Percentiles rank a stretch among this genome's conserved stretches.
phyloP scores from a whole-genome alignment of 75 land plant species.

The Pinus albicaulis region DNA sequence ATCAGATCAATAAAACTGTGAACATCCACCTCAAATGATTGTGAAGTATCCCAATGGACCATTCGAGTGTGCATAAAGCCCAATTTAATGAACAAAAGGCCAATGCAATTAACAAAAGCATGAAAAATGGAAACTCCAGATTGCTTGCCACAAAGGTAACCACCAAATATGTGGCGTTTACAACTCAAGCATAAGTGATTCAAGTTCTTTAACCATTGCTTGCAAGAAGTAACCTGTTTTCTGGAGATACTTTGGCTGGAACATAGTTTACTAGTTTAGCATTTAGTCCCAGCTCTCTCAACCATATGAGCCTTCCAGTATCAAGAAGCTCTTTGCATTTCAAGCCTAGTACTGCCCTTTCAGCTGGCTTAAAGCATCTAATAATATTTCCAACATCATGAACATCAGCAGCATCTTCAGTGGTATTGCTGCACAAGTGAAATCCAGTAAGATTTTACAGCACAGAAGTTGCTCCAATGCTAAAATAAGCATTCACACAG shows the following conservation, averaged over 20 bases:
- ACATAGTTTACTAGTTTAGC: constrained; percentile 75
- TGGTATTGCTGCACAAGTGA: constrained; percentile 4
- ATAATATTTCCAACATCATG: constrained; percentile 19
- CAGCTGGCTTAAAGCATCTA: constrained; percentile 40
- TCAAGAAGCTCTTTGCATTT: constrained; percentile 93
- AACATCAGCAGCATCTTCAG: background rate
- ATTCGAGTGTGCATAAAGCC: too few species aligned
- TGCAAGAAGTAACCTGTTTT: constrained; percentile 80
- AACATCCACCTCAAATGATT: too few species aligned
- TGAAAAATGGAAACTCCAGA: too few species aligned
- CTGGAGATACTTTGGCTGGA: constrained; percentile 73
- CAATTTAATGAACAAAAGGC: too few species aligned
- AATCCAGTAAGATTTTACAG: background rate
- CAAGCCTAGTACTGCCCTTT: constrained; percentile 67
- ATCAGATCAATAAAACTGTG: too few species aligned
- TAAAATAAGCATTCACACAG: background rate
- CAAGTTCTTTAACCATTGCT: background rate
- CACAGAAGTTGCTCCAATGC: background rate
- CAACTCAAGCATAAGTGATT: too few species aligned
- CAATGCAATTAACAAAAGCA: too few species aligned
- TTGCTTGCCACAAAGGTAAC: too few species aligned
- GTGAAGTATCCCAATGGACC: too few species aligned
- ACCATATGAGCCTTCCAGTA: constrained; percentile 68
- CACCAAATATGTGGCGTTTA: too few species aligned
- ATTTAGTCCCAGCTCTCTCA: constrained; percentile 49